phyloP scores from a whole-genome alignment of 208 protist genomes.

The Trichomonas tenax region DNA sequence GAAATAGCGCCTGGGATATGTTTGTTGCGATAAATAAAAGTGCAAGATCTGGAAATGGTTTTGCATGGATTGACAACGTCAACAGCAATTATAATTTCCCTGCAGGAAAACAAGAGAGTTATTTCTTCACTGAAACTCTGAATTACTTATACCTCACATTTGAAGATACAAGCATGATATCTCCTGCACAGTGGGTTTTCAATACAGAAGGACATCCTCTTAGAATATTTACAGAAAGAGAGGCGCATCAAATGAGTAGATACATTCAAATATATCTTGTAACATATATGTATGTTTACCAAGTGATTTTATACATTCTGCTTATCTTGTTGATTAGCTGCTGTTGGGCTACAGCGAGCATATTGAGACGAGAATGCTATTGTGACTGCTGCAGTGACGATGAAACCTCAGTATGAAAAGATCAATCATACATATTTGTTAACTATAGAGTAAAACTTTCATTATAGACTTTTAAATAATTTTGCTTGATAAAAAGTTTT shows the following conservation, averaged over 20 bases:
- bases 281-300: no score
- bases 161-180: conserved; percentile 39
- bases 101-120: conserved; percentile 55
- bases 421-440: no score
- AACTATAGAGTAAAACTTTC: no score
- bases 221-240: conserved; percentile 22
- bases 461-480: no score
- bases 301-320: no score
- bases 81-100: neutral
- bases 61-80: conserved; percentile 36
- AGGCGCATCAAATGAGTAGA: conserved; percentile 4
- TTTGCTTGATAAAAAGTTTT: no score
- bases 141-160: conserved; percentile 72
- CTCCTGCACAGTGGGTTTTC: conserved; percentile 66
- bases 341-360: no score
- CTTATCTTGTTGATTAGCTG: no score
- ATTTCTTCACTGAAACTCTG: conserved; percentile 67
- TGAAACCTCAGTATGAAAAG: no score
- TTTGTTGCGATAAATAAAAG: conserved; percentile 48
- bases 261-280: no score
- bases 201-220: conserved; percentile 69
- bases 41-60: conserved; percentile 39
- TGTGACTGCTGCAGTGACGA: no score
- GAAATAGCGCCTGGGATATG: conserved; percentile 56
- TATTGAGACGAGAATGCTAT: no score